These are phyloP conservation scores for Plectosphaerella plurivora DNA, from an alignment of 2,329 filamentous ascomycete genomes.

Conservation along the genomic window DNA sequence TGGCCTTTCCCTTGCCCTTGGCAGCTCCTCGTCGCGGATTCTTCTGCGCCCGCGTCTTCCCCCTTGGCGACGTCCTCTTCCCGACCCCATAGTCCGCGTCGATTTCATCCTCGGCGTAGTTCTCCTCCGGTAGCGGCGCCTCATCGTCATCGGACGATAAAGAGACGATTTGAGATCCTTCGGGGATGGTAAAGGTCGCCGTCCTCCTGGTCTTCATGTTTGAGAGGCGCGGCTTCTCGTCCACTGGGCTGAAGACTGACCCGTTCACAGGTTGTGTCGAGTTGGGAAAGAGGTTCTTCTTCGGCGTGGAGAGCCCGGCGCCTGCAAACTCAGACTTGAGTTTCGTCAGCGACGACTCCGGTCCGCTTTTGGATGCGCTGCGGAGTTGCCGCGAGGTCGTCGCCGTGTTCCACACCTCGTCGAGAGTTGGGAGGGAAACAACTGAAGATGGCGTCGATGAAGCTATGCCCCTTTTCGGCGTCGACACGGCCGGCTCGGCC, in stretches of 20 bases:
- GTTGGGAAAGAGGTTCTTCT: constrained; percentile 23
- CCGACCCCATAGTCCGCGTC: constrained; percentile 26
- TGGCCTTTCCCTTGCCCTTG: neutral
- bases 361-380: constrained; percentile 22
- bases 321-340: no score
- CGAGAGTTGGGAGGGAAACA: constrained; percentile 22
- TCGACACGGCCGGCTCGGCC: neutral
- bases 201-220: neutral
- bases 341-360: constrained; percentile 15
- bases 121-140: constrained; percentile 15
- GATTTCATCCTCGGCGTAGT: constrained; percentile 34
- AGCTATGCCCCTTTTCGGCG: constrained; percentile 1
- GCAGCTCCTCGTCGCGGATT: neutral
- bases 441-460: constrained; percentile 9
- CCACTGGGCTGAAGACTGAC: constrained; percentile 7
- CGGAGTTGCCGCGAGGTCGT: constrained; percentile 29
- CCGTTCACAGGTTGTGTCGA: constrained; percentile 22
- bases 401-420: constrained; percentile 36
- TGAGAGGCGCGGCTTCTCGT: constrained; percentile 3
- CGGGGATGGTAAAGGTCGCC: constrained; percentile 18
- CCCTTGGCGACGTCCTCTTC: constrained; percentile 9
- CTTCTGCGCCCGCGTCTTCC: constrained; percentile 15
- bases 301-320: neutral
- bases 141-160: constrained; percentile 18
- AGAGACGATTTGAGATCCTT: constrained; percentile 25